Base-by-base conservation (phyloP, 306 rosid genomes). In the Acacia crassicarpa region DNA sequence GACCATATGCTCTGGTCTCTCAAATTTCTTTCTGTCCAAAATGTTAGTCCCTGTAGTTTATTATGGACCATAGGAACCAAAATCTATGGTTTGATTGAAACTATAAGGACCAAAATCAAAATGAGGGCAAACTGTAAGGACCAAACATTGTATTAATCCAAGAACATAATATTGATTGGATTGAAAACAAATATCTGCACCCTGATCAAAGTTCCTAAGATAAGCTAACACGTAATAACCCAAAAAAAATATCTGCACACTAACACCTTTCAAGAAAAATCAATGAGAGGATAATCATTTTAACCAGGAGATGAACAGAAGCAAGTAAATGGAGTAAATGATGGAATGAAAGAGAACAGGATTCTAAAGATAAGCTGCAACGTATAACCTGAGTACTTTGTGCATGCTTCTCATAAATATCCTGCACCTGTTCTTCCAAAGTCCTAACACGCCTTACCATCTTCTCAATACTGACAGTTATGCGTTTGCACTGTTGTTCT, bases 301-400 rank as follows among this genome's bases (percentile, higher is more conserved):
- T 23, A 45, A 44, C 75, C n/a, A 70, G 58, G 38, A 44, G 23
- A 71, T 1, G 38, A 70, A 71, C 9, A 83, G 27, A n/a, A 30
- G 58, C 66, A 84, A 23, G 74, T 7, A 59, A 62, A 80, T 33
- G 53, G 66, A 75, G 51, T 40, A 76, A 66, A 68, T n/a, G 53
- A 13, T n/a, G 33, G 53, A 43, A 41, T 9, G 1, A 41, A 19
- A 43, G 65, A 48, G 43, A 72, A 9, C 59, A 61, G 69, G 43
- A 54, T 13, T 46, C 72, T 43, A 45, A 75, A 78, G n/a, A 53
- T 72, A 67, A 76, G 66, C 72, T 22, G 13, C 19, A 68, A 73
- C 59, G 63, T 30, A 80, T 48, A 74, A 95, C 99, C 99, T 93
- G 97, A 49, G 98, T 89, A 72, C 82, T 81, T 88, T 85, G 88